Percentiles rank a stretch among this genome's conserved stretches.
phyloP scores from a whole-genome alignment of 805 yeast species.

The Wickerhamiella slavikovae region DNA sequence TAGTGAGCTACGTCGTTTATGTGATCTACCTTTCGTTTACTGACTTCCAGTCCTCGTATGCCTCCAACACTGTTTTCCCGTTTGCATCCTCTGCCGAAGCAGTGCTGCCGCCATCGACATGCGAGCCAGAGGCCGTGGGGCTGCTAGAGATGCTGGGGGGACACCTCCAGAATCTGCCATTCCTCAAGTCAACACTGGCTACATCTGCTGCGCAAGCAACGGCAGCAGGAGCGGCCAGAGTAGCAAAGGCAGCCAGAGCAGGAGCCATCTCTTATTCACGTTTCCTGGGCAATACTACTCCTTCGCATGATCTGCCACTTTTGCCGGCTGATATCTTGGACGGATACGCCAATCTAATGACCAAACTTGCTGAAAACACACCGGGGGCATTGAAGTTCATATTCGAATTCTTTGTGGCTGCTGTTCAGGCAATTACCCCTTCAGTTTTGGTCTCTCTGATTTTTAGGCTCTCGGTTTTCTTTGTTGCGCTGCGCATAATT shows the following conservation, averaged over 20 bases:
- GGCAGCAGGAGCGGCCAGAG: background rate
- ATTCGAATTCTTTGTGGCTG: constrained; percentile 25
- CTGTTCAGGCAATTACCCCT: constrained; percentile 47
- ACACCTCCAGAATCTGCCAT: background rate
- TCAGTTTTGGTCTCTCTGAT: constrained; percentile 66
- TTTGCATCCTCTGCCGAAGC: constrained; percentile 1
- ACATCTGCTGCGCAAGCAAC: background rate
- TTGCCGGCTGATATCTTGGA: constrained; percentile 21
- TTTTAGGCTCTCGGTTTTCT: constrained; percentile 66
- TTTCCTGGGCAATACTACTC: background rate
- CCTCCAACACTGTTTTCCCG: constrained; percentile 5
- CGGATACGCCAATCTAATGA: constrained; percentile 18
- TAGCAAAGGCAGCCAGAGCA: background rate
- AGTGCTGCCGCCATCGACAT: too few relatives aligned
- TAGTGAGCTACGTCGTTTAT: constrained; percentile 80
- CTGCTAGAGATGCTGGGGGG: background rate
- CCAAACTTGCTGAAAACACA: constrained; percentile 19
- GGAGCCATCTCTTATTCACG: background rate
- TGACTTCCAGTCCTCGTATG: constrained; percentile 30
- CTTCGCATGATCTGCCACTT: constrained; percentile 10
- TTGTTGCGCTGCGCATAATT: constrained; percentile 81
- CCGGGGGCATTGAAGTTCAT: constrained; percentile 23
- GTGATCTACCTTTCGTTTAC: constrained; percentile 88
- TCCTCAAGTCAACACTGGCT: too few relatives aligned
- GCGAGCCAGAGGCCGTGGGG: background rate